Evolutionary conservation across 2,329 filamentous ascomycete genomes (phyloP), one percentile per base, ranked within the genome.

Genomic region (Diaporthe ampelina): DNA sequence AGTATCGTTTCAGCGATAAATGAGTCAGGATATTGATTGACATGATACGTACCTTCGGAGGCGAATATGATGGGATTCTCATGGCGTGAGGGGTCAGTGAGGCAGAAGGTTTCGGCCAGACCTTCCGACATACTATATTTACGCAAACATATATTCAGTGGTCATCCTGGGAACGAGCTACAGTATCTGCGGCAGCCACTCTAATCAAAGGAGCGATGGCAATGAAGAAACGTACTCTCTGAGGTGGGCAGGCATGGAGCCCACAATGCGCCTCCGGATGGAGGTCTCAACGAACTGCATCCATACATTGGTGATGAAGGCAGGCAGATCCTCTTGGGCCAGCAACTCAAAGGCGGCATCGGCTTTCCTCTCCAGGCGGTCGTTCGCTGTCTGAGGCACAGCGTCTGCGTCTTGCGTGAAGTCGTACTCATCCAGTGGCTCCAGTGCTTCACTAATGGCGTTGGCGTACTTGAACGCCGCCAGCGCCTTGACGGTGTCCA

Each of bases 61-160:
- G 93, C 92, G 82, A 95, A 94, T 1, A 95, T 90, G 75, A 95
- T 93, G 0, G 93, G 94, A 79, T 94, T 94, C 75, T 94, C 93
- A 2, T 88, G 86, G 72, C 92, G 86, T 1, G 92, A 93, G 8
- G 93, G 93, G 80, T 95, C 94, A 0, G 92, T 94, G 72, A 95
- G 81, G 80, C 93, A 95, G 77, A 95, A 95, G 0, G 94, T 92
- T 79, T 95, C 93, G 0, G 93, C 93, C 73, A 95, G 81, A 0
- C 93, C 93, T 81, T 95, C 93, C 0, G 92, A 93, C 21, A 92
- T 88, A 2, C 72, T 74, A 13, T 1, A 24, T 32, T 35, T 24
- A 2, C 21, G 13, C 29, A 67, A 19, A 10, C 40, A 26, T 24
- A 48, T 24, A 21, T 57, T 45, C 32, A 45, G n/a, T 24, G 9